Percentiles rank a stretch among this genome's conserved stretches.
Evolutionary conservation across 352 stramenopile genomes (phyloP).

Genomic region (Phytophthora hybrid): DNA sequence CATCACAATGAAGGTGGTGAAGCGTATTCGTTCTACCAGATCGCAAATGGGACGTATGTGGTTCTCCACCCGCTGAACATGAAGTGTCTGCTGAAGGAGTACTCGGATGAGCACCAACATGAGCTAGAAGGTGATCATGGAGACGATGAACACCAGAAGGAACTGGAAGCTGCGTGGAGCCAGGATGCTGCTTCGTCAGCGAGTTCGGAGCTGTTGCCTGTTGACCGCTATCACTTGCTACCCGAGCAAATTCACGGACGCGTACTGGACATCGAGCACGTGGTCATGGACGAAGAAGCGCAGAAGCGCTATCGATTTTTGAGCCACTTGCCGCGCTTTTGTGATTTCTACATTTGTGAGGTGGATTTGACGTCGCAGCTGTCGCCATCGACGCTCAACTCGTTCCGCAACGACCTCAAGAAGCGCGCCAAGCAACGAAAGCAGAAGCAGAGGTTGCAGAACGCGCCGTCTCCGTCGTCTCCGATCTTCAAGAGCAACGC

Average conservation of each 20-base stretch:
- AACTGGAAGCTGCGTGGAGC: too few species aligned
- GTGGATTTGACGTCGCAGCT: conserved; percentile 80
- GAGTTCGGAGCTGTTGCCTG: conserved; percentile 9
- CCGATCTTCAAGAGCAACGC: conserved; percentile 44
- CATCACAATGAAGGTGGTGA: conserved; percentile 33
- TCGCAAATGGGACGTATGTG: conserved; percentile 87
- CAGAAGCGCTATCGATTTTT: conserved; percentile 90
- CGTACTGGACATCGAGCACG: conserved; percentile 86
- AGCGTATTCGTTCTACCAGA: conserved; percentile 90
- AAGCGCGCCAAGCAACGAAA: conserved; percentile 80
- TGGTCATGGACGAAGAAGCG: conserved; percentile 88
- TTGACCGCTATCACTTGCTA: conserved; percentile 60
- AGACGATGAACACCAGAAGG: too few species aligned
- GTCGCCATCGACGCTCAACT: conserved; percentile 64
- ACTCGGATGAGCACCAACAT: too few species aligned
- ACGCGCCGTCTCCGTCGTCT: conserved; percentile 36
- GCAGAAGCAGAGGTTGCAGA: conserved; percentile 52
- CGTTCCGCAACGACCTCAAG: conserved; percentile 79
- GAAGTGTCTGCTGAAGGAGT: conserved; percentile 64
- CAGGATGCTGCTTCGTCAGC: conserved; percentile 17
- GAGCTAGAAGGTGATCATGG: too few species aligned
- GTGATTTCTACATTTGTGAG: conserved; percentile 90
- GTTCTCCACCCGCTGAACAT: conserved; percentile 91
- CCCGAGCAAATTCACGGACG: conserved; percentile 63
- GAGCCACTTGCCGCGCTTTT: conserved; percentile 86